Evolutionary conservation across 2,329 filamentous ascomycete genomes (phyloP).

Genomic region (Aspergillus oerlinghausenensis): DNA sequence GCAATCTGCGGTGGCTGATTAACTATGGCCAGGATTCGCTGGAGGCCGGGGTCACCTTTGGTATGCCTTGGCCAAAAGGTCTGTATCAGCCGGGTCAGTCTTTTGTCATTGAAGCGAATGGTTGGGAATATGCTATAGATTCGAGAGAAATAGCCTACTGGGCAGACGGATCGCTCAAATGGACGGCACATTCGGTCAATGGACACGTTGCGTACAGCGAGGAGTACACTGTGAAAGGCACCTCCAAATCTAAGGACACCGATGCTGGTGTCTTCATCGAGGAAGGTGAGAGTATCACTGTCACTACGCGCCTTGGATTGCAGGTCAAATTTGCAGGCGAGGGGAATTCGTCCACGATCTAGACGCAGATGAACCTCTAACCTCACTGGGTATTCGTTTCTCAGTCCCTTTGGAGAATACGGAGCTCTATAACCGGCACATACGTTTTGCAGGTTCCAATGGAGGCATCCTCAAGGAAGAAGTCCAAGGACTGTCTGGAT

Average conservation of each 20-base stretch:
- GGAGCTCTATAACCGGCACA: constrained; percentile 55
- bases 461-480: constrained; percentile 56
- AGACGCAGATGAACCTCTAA: background rate
- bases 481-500: constrained; percentile 56
- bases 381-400: constrained; percentile 26
- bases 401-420: constrained; percentile 49
- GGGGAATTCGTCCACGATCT: background rate
- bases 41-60: background rate
- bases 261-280: background rate
- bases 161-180: background rate
- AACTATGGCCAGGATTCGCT: background rate
- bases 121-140: background rate
- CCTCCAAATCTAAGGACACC: background rate
- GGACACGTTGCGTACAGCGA: background rate
- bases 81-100: background rate
- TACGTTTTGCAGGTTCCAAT: constrained; percentile 53
- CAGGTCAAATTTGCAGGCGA: background rate
- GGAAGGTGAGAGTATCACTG: background rate
- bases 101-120: background rate
- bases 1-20: background rate
- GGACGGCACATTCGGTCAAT: background rate
- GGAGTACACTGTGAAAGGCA: background rate
- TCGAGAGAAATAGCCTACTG: background rate
- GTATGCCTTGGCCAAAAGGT: background rate
- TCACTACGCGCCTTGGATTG: background rate